Conservation (phyloP, 1,284 basidiomycete genomes). For the Ceraceosorus guamensis region DNA sequence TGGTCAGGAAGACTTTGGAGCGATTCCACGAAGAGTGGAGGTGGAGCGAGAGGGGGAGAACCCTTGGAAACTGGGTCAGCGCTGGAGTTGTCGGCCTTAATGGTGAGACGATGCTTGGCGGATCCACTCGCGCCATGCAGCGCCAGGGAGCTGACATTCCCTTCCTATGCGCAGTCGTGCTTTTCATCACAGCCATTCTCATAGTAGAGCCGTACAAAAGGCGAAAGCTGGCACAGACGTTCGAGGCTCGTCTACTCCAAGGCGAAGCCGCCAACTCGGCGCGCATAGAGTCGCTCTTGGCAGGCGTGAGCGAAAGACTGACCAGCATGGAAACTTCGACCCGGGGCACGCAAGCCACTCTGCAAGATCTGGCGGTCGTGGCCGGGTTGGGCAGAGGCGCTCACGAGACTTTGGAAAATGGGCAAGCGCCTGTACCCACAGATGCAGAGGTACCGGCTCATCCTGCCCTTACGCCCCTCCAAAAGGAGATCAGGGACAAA, state of each 20-base stretch:
- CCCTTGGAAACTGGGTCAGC: slow-evolving; percentile 35
- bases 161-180: slow-evolving; percentile 15
- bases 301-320: slow-evolving; percentile 15
- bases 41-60: slow-evolving; percentile 41
- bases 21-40: slow-evolving; percentile 46
- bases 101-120: slow-evolving; percentile 12
- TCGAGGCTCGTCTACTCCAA: slow-evolving; percentile 29
- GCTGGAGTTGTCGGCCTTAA: slow-evolving; percentile 37
- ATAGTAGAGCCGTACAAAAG: slow-evolving; percentile 47
- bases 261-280: slow-evolving; percentile 27
- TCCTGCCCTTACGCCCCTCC: background rate
- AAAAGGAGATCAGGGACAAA: background rate
- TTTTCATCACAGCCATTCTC: slow-evolving; percentile 42
- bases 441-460: too few species aligned
- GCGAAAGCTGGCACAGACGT: slow-evolving; percentile 40
- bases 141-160: background rate
- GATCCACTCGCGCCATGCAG: background rate
- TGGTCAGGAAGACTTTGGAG: slow-evolving; percentile 37
- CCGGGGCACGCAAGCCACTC: background rate
- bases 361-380: slow-evolving; percentile 1
- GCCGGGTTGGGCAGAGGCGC: background rate
- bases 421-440: background rate
- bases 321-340: background rate
- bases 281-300: slow-evolving; percentile 20
- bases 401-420: background rate